Conservation (phyloP, 2,329 filamentous ascomycete genomes). For the Aspergillus candidus region DNA sequence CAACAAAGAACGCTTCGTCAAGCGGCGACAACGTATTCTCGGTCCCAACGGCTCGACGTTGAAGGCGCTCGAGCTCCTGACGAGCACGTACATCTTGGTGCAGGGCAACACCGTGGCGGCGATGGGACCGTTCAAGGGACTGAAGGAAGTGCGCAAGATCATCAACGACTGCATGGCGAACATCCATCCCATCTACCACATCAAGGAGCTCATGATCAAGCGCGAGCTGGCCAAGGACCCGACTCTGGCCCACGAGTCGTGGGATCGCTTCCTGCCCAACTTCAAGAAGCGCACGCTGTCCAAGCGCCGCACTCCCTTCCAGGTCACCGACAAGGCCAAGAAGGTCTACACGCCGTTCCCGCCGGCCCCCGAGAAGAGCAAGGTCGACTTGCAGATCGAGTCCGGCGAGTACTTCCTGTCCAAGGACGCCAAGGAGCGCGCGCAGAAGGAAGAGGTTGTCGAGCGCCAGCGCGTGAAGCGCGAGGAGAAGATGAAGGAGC, state of each 20-base stretch:
- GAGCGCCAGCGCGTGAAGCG: constrained; percentile 84
- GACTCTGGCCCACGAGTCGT: constrained; percentile 77
- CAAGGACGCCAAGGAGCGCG: constrained; percentile 86
- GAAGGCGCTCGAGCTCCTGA: constrained; percentile 89
- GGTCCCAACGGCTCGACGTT: constrained; percentile 87
- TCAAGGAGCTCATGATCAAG: constrained; percentile 95
- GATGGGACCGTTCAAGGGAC: constrained; percentile 87
- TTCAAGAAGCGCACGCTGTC: constrained; percentile 91
- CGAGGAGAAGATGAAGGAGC: constrained; percentile 78
- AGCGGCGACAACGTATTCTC: constrained; percentile 84
- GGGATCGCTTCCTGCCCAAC: constrained; percentile 93
- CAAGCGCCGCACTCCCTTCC: constrained; percentile 74
- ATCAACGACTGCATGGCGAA: constrained; percentile 97
- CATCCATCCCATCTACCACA: constrained; percentile 82
- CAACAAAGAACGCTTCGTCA: constrained; percentile 94
- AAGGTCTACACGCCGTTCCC: constrained; percentile 97
- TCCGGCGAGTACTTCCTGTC: constrained; percentile 93
- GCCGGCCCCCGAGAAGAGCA: constrained; percentile 95
- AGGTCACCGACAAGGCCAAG: constrained; percentile 87
- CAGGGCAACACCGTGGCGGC: constrained; percentile 91
- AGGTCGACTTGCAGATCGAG: constrained; percentile 96
- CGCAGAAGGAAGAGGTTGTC: constrained; percentile 68
- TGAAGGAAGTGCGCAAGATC: constrained; percentile 86
- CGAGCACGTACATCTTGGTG: constrained; percentile 85
- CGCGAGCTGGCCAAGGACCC: constrained; percentile 86